A percentile compares a stretch with the other conserved stretches of the same genome.
phyloP scores from a whole-genome alignment of 129 eudicot genomes.

The Kitagawia praeruptora region DNA sequence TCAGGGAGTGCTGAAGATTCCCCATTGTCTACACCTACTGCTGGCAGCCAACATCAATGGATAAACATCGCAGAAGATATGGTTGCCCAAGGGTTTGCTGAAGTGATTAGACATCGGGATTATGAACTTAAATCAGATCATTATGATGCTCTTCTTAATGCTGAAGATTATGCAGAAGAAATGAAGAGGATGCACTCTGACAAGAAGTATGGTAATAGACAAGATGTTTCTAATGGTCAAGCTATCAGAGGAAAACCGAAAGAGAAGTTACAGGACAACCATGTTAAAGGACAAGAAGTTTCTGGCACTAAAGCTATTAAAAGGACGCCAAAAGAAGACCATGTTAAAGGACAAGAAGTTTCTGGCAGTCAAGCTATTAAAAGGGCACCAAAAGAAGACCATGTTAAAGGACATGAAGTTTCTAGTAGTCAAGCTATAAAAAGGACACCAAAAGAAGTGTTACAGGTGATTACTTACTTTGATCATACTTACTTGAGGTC shows the following conservation, averaged over 20 bases:
- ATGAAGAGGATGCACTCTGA: conserved; percentile 72
- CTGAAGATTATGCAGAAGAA: no score
- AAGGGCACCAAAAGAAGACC: conserved; percentile 48
- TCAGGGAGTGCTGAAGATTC: conserved; percentile 22
- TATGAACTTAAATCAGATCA: conserved; percentile 82
- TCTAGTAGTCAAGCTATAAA: conserved; percentile 50
- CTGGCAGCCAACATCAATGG: conserved; percentile 45
- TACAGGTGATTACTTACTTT: conserved; percentile 40
- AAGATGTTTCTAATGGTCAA: no score
- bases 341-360: conserved; percentile 51
- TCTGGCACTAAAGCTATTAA: conserved; percentile 50
- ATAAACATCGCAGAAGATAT: conserved; percentile 67
- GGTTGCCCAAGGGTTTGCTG: conserved; percentile 66
- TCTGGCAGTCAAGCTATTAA: conserved; percentile 50
- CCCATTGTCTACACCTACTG: conserved; percentile 29
- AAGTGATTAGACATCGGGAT: conserved; percentile 75
- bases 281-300: conserved; percentile 94
- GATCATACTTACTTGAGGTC: not conserved
- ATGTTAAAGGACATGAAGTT: conserved; percentile 51
- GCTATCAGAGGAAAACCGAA: no score
- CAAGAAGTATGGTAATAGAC: not conserved
- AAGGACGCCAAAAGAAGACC: conserved; percentile 47
- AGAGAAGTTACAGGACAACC: conserved; percentile 54
- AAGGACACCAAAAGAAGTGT: conserved; percentile 53
- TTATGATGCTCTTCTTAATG: conserved; percentile 83